Percentiles rank a stretch among this genome's conserved stretches.
phyloP scores from a whole-genome alignment of 257 asterid species.

The Galeopsis tetrahit region DNA sequence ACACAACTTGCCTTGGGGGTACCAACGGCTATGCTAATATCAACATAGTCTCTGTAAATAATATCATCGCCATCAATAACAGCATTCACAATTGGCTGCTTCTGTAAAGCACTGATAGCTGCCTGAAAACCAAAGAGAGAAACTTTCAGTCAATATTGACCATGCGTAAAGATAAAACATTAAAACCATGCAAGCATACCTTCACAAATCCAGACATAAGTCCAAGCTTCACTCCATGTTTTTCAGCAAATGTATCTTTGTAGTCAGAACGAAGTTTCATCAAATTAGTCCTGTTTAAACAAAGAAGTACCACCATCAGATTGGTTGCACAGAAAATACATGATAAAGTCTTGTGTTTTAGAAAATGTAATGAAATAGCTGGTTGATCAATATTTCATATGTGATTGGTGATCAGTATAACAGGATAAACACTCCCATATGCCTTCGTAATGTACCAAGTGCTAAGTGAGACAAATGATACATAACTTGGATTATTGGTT shows the following conservation, averaged over 20 bases:
- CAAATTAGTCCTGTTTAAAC: conserved; percentile 82
- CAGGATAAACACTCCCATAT: conserved; percentile 17
- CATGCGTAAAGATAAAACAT: not conserved
- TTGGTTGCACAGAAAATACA: conserved; percentile 9
- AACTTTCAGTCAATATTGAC: conserved; percentile 20
- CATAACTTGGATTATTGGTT: conserved; percentile 1
- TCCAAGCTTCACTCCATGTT: conserved; percentile 98
- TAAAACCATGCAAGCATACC: conserved; percentile 41
- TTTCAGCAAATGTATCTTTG: conserved; percentile 91
- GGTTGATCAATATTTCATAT: not conserved
- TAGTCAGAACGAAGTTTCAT: conserved; percentile 97
- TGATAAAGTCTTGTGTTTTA: not conserved
- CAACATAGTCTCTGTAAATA: conserved; percentile 87
- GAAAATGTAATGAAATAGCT: conserved; percentile 26
- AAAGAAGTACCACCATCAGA: conserved; percentile 27
- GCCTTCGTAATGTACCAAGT: conserved; percentile 19
- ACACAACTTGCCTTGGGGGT: conserved; percentile 79
- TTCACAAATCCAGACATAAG: conserved; percentile 96
- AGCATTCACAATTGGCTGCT: conserved; percentile 92
- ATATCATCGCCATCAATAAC: conserved; percentile 99
- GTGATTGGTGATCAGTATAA: not conserved
- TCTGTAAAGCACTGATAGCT: conserved; percentile 90
- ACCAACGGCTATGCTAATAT: conserved; percentile 98
- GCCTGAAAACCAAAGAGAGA: conserved; percentile 63
- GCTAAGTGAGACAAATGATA: not conserved